Base-by-base conservation (phyloP, 2,329 filamentous ascomycete species). In the Mycocentrospora acerina region DNA sequence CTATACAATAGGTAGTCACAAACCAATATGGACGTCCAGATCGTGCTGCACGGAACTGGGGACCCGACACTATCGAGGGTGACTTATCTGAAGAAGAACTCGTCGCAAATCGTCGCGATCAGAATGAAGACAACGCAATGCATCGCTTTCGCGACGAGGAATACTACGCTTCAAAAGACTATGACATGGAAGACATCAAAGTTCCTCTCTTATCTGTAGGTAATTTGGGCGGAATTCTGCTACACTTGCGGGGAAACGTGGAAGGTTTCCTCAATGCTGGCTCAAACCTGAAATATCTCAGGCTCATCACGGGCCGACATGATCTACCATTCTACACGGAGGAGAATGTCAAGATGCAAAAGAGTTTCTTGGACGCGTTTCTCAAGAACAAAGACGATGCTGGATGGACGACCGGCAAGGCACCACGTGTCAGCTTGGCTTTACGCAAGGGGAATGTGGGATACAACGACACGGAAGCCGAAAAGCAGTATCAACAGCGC, bases 171-270 rank as follows among this genome's bases (percentile, higher is more conserved):
- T 77, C 72, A 19, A 82, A 78, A 48, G 80, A 85, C 29, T 85
- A 81, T 48, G 66, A 76, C 30, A 66, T 83, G 51, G 74, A 68
- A 8, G 79, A 86, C 44, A 83, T 86, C 29, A 70, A 82, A 40
- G 81, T 85, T 0, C 83, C 83, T 0, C 49, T 86, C 1, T 71
- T 86, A 0, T 78, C 72, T 1, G 82, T 86, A 0, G 83, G 74
- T 0, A 86, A 86, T 58, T 85, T 81, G 81, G 82, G 82, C 9
- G 82, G 81, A 1, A 86, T 86, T 31, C 62, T 81, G 2, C 71
- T 86, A 1, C 83, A 86, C 48, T 70, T 86, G 3, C 71, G 83
- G 4, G 83, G 83, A 2, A 86, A 86, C 46, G 72, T 86, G 4
- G 72, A 82, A 45, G 83, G 82, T 0, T 86, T 75, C 36, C 68